A percentile compares a stretch with the other conserved stretches of the same genome.
phyloP scores from a whole-genome alignment of 805 yeast genomes.

The Tetrapisispora pingtungensis region DNA sequence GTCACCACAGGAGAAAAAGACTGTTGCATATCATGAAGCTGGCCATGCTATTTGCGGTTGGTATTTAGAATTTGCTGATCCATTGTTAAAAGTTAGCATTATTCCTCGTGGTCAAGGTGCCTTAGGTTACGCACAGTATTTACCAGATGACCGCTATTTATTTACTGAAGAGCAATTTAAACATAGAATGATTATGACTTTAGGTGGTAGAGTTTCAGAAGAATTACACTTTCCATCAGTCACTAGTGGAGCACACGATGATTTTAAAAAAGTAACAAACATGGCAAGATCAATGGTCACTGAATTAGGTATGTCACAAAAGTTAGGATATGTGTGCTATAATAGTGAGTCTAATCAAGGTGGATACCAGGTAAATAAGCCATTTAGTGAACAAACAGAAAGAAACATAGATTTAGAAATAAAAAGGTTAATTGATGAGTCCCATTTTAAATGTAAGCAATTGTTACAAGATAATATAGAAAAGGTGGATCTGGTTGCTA shows the following conservation, averaged over 20 bases:
- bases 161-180: conserved; percentile 65
- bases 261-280: conserved; percentile 88
- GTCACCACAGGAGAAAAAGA: conserved; percentile 74
- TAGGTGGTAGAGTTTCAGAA: conserved; percentile 95
- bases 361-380: conserved; percentile 46
- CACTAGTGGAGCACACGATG: conserved; percentile 94
- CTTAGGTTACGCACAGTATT: conserved; percentile 92
- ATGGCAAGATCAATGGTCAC: conserved; percentile 93
- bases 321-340: conserved; percentile 71
- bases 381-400: conserved; percentile 83
- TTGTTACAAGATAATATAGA: conserved; percentile 59
- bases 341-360: conserved; percentile 36
- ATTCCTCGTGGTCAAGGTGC: conserved; percentile 97
- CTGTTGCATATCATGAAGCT: conserved; percentile 97
- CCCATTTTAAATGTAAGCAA: conserved; percentile 60
- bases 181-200: conserved; percentile 92
- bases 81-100: conserved; percentile 87
- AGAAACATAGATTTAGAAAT: conserved; percentile 75
- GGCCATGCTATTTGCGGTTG: conserved; percentile 99
- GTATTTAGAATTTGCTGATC: conserved; percentile 86
- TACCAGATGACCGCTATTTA: conserved; percentile 86
- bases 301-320: conserved; percentile 79
- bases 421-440: conserved; percentile 62
- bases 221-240: conserved; percentile 87
- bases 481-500: conserved; percentile 79